A percentile compares a stretch with the other conserved stretches of the same genome.
These are phyloP conservation scores for Kwoniella pini DNA, from an alignment of 768 basidiomycete genomes.

Conservation along the genomic window DNA sequence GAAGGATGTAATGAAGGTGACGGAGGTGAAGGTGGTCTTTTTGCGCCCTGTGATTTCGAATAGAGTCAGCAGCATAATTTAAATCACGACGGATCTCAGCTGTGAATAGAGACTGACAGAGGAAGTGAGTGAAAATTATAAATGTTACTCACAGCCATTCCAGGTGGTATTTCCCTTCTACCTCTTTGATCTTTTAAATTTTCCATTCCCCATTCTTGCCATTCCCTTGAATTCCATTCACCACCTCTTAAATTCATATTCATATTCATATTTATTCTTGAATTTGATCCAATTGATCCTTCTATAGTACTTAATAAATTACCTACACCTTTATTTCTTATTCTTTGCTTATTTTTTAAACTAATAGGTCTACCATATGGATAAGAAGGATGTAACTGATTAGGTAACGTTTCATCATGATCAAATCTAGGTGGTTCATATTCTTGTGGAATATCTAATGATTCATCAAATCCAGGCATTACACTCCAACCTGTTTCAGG, in stretches of 20 bases:
- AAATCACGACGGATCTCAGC: too few species aligned
- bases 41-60: constrained; percentile 36
- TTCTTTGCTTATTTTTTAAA: constrained; percentile 1
- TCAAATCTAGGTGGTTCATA: constrained; percentile 45
- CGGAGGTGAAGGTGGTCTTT: constrained; percentile 48
- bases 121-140: neutral
- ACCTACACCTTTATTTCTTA: constrained; percentile 11
- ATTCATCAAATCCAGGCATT: constrained; percentile 49
- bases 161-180: constrained; percentile 44
- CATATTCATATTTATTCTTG: neutral
- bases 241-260: constrained; percentile 12
- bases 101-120: too few species aligned
- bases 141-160: constrained; percentile 46
- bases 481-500: constrained; percentile 50
- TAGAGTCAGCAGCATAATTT: too few species aligned
- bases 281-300: neutral
- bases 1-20: constrained; percentile 39
- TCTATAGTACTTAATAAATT: constrained; percentile 42
- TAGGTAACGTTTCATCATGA: constrained; percentile 45
- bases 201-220: constrained; percentile 42
- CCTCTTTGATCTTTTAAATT: constrained; percentile 22
- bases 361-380: constrained; percentile 40
- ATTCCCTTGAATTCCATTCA: constrained; percentile 23
- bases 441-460: constrained; percentile 37
- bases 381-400: constrained; percentile 39